Evolutionary conservation across 768 basidiomycete species (phyloP), one percentile per base, ranked within the genome.

Genomic region (Xerocomellus chrysenteron): DNA sequence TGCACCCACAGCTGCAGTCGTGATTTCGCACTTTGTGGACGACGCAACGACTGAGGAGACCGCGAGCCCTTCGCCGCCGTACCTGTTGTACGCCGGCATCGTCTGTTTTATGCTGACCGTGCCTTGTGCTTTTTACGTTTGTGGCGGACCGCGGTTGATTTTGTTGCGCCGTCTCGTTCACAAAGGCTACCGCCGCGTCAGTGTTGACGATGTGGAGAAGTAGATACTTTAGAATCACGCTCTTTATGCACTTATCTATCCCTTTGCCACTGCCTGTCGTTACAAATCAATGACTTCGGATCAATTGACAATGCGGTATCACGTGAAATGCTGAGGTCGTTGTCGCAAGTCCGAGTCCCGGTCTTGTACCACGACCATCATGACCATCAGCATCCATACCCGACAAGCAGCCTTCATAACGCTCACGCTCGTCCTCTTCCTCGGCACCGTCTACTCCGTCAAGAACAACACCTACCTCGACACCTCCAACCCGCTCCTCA

Each of bases 401-500:
- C 65, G 60, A 50, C 69, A 71, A 40, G 67, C 69, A 9, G 74
- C 78, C 3, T 73, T 86, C 52, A 62, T 67, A 28, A 64, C 72
- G 13, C 58, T 86, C 26, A 74, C 82, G 0, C 66, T 74, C 45
- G 72, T 85, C 35, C 74, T 88, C 33, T 55, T 82, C 54, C 65
- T 80, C 47, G 90, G 88, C 43, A 92, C 89, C 4, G 59, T 76
- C 17, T 88, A 87, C 65, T 91, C 87, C 2, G 75, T 88, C 50
- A 41, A 79, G 30, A 73, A 86, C 65, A 65, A 78, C 58, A 88
- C 90, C 16, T 92, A 85, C 61, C 86, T 95, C 61, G 88, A 94
- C 75, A 94, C 93, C 4, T 94, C 94, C 17, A 76, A 93, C 66
- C 88, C 88, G 3, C 72, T 85, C 50, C 74, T 91, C 66, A 80